phyloP scores from a whole-genome alignment of 140 eudicot genomes.

The Oenanthe javanica region DNA sequence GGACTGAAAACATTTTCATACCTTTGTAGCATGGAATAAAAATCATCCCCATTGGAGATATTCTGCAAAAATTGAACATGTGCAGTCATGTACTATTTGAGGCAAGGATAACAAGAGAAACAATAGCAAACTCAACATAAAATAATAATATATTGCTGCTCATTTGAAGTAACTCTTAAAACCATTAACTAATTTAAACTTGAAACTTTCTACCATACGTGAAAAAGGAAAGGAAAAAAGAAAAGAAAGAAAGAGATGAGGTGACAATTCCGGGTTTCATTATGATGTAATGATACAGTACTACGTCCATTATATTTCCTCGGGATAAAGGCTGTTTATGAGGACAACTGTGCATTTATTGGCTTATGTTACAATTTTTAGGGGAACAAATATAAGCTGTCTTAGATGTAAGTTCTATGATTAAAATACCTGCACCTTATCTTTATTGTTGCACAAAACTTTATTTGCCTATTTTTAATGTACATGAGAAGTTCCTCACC shows the following conservation, averaged over 20 bases:
- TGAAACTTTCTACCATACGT: neutral
- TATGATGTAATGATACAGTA: neutral
- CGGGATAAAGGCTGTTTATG: neutral
- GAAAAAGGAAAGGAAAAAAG: neutral
- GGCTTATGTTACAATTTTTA: neutral
- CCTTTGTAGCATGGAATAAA: conserved; percentile 97
- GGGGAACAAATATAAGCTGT: neutral
- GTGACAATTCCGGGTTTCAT: neutral
- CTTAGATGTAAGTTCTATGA: neutral
- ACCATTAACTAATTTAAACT: neutral
- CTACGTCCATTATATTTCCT: neutral
- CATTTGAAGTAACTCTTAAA: neutral
- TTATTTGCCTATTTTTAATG: neutral
- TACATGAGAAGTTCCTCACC: neutral
- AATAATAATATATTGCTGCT: neutral
- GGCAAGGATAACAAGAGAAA: neutral
- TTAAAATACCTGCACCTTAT: neutral
- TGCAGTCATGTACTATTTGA: neutral
- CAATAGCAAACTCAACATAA: neutral
- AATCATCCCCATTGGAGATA: conserved; percentile 97
- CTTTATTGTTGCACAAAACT: neutral
- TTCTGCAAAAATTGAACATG: conserved; percentile 41
- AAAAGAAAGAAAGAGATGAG: neutral
- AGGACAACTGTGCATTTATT: neutral
- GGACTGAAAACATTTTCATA: conserved; percentile 10